Evolutionary conservation across 768 basidiomycete species (phyloP).

Genomic region (Leucocoprinus birnbaumii): DNA sequence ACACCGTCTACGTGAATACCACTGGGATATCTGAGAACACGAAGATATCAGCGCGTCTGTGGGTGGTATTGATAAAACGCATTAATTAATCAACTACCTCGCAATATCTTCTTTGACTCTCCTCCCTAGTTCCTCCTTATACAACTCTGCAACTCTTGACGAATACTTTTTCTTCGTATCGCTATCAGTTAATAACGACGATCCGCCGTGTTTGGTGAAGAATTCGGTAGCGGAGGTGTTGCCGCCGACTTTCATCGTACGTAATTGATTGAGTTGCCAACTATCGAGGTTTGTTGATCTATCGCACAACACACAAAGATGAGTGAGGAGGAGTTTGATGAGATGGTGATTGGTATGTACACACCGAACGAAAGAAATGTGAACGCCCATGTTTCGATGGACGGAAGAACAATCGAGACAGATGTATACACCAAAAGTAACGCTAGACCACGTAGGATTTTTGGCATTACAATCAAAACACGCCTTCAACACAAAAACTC

Average conservation of each 20-base stretch:
- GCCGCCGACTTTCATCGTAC: constrained; percentile 95
- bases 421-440: constrained; percentile 95
- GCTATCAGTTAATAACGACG: constrained; percentile 61
- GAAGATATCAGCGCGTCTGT: neutral
- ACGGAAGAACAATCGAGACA: constrained; percentile 95
- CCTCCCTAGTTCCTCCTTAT: constrained; percentile 87
- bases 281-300: constrained; percentile 96
- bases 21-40: constrained; percentile 59
- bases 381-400: constrained; percentile 97
- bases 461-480: constrained; percentile 96
- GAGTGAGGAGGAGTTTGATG: neutral
- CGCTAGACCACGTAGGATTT: constrained; percentile 97
- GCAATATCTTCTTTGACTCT: constrained; percentile 74
- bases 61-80: too few species aligned
- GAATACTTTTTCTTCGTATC: constrained; percentile 92
- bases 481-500: constrained; percentile 22
- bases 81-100: constrained; percentile 53
- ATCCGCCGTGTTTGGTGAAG: constrained; percentile 84
- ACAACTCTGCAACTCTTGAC: constrained; percentile 77
- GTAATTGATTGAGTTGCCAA: constrained; percentile 89
- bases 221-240: constrained; percentile 87
- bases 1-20: constrained; percentile 85
- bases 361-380: constrained; percentile 96
- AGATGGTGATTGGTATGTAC: constrained; percentile 20
- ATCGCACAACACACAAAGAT: neutral